Evolutionary conservation across 2,329 filamentous ascomycete genomes (phyloP), one percentile per base, ranked within the genome.

Genomic region (Camptophora hylomeconis): DNA sequence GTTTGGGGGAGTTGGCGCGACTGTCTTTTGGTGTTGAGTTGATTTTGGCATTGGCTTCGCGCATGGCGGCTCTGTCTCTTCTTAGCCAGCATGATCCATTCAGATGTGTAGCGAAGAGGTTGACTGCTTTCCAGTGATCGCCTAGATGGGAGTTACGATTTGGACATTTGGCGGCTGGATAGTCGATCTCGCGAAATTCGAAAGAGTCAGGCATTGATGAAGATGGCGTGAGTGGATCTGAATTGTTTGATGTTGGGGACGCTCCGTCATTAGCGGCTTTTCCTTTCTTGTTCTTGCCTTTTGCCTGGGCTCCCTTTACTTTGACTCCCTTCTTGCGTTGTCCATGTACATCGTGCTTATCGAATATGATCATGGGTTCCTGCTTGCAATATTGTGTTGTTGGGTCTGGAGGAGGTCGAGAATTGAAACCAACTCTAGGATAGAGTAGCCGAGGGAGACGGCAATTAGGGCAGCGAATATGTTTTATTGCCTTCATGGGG

Each of bases 291-390:
- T 60, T 69, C 1, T 46, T 56, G 5, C 72, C 38, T 21, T 42
- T 45, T 9, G 38, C 32, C 17, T 41, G 38, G n/a, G n/a, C n/a
- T 15, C 41, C 41, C 28, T 45, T 45, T 20, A 42, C 36, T 24
- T 45, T 45, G 35, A 45, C 41, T 6, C 41, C 41, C 32, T 45
- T 45, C 31, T 40, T 45, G 11, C 41, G 38, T 19, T 45, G 41
- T 37, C 69, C 71, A 45, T 75, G 72, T 29, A 75, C 69, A 43
- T 75, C 71, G 45, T 72, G 66, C 20, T 69, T 69, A 9, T 65
- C 58, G 35, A 63, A 53, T 32, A 60, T 61, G 24, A 71, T 64
- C 56, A 69, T 66, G 4, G 71, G 71, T 33, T 67, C 65, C 26
- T 65, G 61, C 45, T 65, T 64, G 51, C 71, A 75, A 49, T 75